A percentile compares a stretch with the other conserved stretches of the same genome.
Evolutionary conservation across 495 filamentous ascomycete genomes (phyloP).

Genomic region (Penicillium odoratum): DNA sequence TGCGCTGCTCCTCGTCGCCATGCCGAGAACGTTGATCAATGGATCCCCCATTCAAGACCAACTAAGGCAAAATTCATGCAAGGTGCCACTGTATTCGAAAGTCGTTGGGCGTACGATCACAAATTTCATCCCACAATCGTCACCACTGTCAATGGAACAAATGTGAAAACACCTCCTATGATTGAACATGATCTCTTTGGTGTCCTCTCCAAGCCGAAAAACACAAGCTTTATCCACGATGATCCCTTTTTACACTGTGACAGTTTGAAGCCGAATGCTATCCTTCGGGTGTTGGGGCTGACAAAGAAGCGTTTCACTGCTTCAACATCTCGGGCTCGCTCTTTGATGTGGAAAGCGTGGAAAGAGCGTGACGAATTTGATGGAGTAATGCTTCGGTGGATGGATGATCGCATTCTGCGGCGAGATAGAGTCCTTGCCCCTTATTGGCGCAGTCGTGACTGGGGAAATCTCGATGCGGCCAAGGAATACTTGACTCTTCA

Average conservation of each 20-base stretch:
- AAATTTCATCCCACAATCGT: slow-evolving; percentile 61
- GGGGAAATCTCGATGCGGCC: slow-evolving; percentile 53
- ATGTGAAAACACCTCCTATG: slow-evolving; percentile 57
- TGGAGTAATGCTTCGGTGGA: slow-evolving; percentile 61
- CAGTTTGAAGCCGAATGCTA: slow-evolving; percentile 44
- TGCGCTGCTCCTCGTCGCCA: slow-evolving; percentile 54
- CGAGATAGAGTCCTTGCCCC: slow-evolving; percentile 52
- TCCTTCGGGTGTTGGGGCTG: slow-evolving; percentile 47
- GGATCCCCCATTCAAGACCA: slow-evolving; percentile 61
- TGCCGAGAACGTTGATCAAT: slow-evolving; percentile 53
- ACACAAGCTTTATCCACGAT: slow-evolving; percentile 55
- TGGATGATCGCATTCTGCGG: slow-evolving; percentile 62
- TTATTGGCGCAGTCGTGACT: slow-evolving; percentile 60
- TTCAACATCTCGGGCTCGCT: slow-evolving; percentile 58
- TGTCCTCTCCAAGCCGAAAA: slow-evolving; percentile 55
- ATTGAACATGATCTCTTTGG: slow-evolving; percentile 57
- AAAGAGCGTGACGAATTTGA: slow-evolving; percentile 59
- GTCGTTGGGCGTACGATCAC: slow-evolving; percentile 60
- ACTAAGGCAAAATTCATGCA: slow-evolving; percentile 59
- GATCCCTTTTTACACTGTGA: slow-evolving; percentile 57
- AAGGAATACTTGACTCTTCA: slow-evolving; percentile 56
- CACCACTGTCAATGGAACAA: slow-evolving; percentile 57
- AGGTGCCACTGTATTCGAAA: slow-evolving; percentile 52
- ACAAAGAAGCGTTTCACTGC: slow-evolving; percentile 53
- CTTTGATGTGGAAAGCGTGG: slow-evolving; percentile 65